Evolutionary conservation across 1,139 yeast genomes (phyloP), one percentile per base, ranked within the genome.

Genomic region (Suhomyces choctaworum): DNA sequence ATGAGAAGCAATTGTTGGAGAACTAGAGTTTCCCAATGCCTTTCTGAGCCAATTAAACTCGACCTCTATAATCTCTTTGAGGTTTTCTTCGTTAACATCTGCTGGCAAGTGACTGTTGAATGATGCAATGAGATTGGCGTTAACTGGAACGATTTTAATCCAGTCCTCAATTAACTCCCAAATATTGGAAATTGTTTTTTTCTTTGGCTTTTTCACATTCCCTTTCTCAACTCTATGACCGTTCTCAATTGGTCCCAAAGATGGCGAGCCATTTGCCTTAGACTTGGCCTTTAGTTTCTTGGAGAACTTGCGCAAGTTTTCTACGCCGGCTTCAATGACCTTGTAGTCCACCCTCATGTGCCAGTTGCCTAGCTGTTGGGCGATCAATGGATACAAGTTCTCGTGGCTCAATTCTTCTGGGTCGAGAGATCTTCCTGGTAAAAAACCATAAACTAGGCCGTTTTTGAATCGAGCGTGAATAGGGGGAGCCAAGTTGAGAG

Each of bases 321-420:
- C 62, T n/a, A 80, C 68, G 4, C 81, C 78, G 24, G 62, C 64
- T 37, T 78, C 76, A 24, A 82, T 77, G 11, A 62, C 63, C 29
- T 62, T 59, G 15, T 70, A 61, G 41, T 71, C 58, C 7, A 76
- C 66, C 25, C 60, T 56, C 7, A 64, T 58, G 56, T 85, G 95
- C 88, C 90, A 82, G 44, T 80, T 77, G 1, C 89, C 92, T 39
- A 85, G 66, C 41, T 78, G 77, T 36, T 76, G 77, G 0, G 92
- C 84, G 25, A 85, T 78, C 20, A 77, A 66, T 0, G 77, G 79
- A 57, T 69, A 80, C 20, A 82, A 50, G 14, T 55, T 49, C 3
- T 65, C 64, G 34, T 70, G 54, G 31, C 74, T 62, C 40, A 84
- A 62, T 46, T 82, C 86, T 13, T 62, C 60, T 13, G 80, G 75